Conservation (phyloP, 768 basidiomycete genomes). For the Mycena pura region DNA sequence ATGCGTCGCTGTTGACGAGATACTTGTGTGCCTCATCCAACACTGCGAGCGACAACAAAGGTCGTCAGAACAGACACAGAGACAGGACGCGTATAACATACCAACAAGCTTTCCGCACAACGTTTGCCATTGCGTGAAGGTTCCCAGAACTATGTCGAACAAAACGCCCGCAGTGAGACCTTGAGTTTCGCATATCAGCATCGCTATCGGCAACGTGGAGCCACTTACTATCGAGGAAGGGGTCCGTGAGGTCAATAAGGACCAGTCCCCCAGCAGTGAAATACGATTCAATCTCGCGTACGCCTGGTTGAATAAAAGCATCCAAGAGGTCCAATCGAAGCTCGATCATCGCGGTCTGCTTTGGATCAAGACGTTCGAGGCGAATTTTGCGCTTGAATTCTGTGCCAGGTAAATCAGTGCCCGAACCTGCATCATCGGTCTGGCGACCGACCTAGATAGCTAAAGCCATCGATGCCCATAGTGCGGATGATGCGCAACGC, state of each 20-base stretch:
- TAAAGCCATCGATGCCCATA: background rate
- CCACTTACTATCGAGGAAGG: conserved; percentile 55
- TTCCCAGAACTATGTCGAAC: conserved; percentile 52
- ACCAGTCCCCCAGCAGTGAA: conserved; percentile 53
- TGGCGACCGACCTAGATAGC: conserved; percentile 1
- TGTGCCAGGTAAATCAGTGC: background rate
- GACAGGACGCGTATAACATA: background rate
- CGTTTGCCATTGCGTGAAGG: conserved; percentile 24
- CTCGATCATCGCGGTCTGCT: conserved; percentile 47
- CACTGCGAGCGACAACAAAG: conserved; percentile 30
- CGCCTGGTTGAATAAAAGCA: conserved; percentile 44
- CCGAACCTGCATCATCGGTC: conserved; percentile 36
- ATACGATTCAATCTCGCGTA: conserved; percentile 26
- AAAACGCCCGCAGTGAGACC: conserved; percentile 30
- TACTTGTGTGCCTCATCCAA: conserved; percentile 66
- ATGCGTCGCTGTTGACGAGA: conserved; percentile 40
- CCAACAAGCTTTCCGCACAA: conserved; percentile 23
- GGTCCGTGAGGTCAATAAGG: conserved; percentile 59
- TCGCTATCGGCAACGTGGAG: background rate
- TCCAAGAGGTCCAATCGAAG: conserved; percentile 55
- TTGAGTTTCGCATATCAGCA: background rate
- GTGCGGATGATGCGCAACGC: conserved; percentile 15
- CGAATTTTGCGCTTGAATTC: conserved; percentile 47
- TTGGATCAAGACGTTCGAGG: conserved; percentile 44
- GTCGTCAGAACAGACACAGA: background rate